Evolutionary conservation across 2,329 filamentous ascomycete species (phyloP).

Genomic region (Aspergillus tanneri): DNA sequence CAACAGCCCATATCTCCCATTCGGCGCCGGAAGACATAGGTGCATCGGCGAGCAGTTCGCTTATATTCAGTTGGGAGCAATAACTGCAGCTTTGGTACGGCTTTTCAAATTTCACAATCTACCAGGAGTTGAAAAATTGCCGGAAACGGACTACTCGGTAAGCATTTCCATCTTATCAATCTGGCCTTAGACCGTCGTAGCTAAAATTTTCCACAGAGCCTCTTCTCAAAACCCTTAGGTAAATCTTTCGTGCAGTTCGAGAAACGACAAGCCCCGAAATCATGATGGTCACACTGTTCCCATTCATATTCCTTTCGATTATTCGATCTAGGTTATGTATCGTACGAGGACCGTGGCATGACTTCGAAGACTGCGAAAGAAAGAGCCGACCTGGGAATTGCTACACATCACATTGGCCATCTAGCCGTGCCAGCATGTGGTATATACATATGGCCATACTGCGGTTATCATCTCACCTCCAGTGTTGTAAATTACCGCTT

Average conservation of each 20-base stretch:
- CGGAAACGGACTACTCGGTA: conserved; percentile 58
- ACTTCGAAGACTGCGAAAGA: too few relatives aligned
- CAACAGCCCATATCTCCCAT: conserved; percentile 85
- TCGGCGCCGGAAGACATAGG: conserved; percentile 86
- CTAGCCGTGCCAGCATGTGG: too few relatives aligned
- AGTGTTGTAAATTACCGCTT: too few relatives aligned
- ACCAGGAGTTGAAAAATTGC: conserved; percentile 26
- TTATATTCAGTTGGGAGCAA: conserved; percentile 86
- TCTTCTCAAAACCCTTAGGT: conserved; percentile 72
- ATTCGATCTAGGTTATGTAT: too few relatives aligned
- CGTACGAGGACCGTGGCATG: too few relatives aligned
- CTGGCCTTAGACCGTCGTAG: not conserved
- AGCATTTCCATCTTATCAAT: conserved; percentile 19
- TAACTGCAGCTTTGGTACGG: conserved; percentile 73
- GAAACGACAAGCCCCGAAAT: conserved; percentile 36
- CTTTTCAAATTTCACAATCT: conserved; percentile 74
- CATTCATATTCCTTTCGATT: too few relatives aligned
- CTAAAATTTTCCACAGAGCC: conserved; percentile 41
- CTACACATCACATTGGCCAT: too few relatives aligned
- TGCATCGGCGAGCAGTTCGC: conserved; percentile 98
- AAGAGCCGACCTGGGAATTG: too few relatives aligned
- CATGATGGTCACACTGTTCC: conserved; percentile 17
- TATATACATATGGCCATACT: too few relatives aligned
- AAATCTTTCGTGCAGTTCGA: conserved; percentile 75
- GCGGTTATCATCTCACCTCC: too few relatives aligned